These are phyloP conservation scores for Leptographium flavum DNA, from an alignment of 2,329 filamentous ascomycete species.

Conservation along the genomic window DNA sequence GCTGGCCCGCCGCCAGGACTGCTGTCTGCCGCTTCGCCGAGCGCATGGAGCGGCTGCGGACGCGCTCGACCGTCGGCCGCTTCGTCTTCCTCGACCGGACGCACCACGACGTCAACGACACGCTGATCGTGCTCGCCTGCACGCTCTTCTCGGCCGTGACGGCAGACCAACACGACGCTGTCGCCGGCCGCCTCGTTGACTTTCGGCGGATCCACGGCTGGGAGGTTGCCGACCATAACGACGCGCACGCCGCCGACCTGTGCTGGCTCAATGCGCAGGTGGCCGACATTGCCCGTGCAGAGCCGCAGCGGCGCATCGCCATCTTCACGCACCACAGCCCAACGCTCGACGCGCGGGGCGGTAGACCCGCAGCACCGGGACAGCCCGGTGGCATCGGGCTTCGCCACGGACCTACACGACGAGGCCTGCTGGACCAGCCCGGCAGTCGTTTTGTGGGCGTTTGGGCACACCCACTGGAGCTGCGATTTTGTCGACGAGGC, in stretches of 20 bases:
- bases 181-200: constrained; percentile 1
- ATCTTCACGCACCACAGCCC: constrained; percentile 30
- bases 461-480: constrained; percentile 33
- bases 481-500: constrained; percentile 19
- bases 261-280: constrained; percentile 28
- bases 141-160: constrained; percentile 29
- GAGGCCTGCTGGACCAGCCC: constrained; percentile 21
- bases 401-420: constrained; percentile 23
- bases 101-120: constrained; percentile 12
- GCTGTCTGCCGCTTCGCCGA: constrained; percentile 20
- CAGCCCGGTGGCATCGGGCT: constrained; percentile 18
- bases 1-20: constrained; percentile 18
- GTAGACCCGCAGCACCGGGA: constrained; percentile 19
- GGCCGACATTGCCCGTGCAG: constrained; percentile 10
- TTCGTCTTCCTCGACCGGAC: constrained; percentile 26
- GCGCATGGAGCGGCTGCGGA: constrained; percentile 3
- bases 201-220: constrained; percentile 13
- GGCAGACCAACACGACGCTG: background rate
- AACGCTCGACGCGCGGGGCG: constrained; percentile 17
- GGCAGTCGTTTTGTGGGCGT: constrained; percentile 28
- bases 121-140: constrained; percentile 20
- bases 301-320: constrained; percentile 16
- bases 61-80: constrained; percentile 15
- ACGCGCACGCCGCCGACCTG: constrained; percentile 23
- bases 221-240: constrained; percentile 22